Evolutionary conservation across 139 green algal species (phyloP), one percentile per base, ranked within the genome.

Genomic region (Mesostigma viride): DNA sequence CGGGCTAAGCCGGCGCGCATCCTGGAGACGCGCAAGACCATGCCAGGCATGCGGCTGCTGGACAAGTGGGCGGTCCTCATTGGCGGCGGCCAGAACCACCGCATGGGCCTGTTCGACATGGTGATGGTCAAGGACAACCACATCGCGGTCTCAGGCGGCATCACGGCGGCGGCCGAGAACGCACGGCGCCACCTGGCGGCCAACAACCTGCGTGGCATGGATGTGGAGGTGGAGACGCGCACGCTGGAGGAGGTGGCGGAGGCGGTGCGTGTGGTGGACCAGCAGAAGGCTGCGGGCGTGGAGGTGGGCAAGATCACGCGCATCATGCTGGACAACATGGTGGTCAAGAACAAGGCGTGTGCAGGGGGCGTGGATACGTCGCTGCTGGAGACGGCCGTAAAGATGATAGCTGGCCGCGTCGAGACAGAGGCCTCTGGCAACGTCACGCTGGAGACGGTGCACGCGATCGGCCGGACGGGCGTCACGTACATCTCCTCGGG

Each of bases 101-200:
- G 87, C 6, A 91, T 94, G 79, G 86, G 87, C 0, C 67, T 93
- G 65, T 97, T 85, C 69, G 92, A 98, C 84, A 97, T 97, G 92
- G 84, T 97, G 70, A 95, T 99, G 89, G 96, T 99, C 76, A 99
- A 99, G 71, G 93, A 99, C 86, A 99, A 99, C 79, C 94, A 99
- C 82, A 89, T 97, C 32, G 87, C 90, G 24, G 92, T 91, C 35
- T 90, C 92, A 17, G 92, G 93, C 3, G 92, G 93, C 36, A 86
- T 98, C 51, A 34, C 36, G 0, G 53, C 73, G 5, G 90, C 90
- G 1, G 26, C 83, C 3, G 64, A 6, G 5, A 31, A 35, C 36
- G 56, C 74, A 20, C 77, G 86, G 68, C 69, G 75, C 1, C 95
- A 82, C 74, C 74, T 84, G 20, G 26, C 22, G 3, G 26, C 76